Evolutionary conservation across 2,329 filamentous ascomycete species (phyloP).

Genomic region (Fusarium chuoi): DNA sequence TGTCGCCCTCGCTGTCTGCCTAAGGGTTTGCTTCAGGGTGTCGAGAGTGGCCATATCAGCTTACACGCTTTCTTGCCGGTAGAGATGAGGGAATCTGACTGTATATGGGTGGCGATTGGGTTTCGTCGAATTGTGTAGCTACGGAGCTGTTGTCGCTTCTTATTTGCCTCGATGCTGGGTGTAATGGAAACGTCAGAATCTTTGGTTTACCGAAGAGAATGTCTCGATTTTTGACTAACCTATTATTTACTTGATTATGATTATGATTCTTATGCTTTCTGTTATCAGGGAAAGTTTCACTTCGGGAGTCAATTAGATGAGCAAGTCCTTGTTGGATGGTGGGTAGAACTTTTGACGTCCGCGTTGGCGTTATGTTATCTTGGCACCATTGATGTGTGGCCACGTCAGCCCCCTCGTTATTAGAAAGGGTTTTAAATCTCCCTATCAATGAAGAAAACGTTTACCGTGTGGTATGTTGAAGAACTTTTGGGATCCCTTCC

Average conservation of each 20-base stretch:
- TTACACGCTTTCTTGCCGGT: rapidly evolving
- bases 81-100: not conserved
- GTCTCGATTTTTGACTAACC: not conserved
- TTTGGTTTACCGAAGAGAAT: not conserved
- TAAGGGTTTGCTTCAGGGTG: not conserved
- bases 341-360: not conserved
- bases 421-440: not conserved
- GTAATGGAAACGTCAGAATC: not conserved
- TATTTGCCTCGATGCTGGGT: not conserved
- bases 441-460: not conserved
- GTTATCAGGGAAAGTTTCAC: not conserved
- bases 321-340: not conserved
- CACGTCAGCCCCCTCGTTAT: not conserved
- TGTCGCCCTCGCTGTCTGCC: not conserved
- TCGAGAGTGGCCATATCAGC: not conserved
- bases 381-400: not conserved
- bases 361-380: not conserved
- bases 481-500: not conserved
- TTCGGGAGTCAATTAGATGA: not conserved
- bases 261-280: not conserved
- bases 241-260: not conserved
- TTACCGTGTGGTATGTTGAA: not conserved
- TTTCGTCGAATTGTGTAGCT: not conserved
- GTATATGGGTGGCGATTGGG: not conserved
- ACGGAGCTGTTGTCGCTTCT: not conserved